phyloP scores from a whole-genome alignment of 495 filamentous ascomycete genomes.

The Trichoderma orchidacearum region DNA sequence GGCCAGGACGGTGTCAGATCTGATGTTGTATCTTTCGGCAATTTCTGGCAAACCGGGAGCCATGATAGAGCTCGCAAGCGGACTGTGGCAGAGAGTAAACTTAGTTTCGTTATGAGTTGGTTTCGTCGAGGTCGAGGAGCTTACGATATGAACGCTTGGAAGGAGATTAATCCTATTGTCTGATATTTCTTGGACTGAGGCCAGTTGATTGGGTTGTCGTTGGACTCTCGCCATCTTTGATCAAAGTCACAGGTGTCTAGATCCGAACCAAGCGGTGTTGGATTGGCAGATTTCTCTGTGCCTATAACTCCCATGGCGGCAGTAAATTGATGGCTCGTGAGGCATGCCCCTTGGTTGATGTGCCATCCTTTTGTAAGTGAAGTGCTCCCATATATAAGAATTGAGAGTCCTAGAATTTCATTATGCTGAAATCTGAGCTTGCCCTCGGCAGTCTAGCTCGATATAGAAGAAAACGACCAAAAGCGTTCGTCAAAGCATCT shows the following conservation, averaged over 20 bases:
- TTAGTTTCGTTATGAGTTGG: too few relatives aligned
- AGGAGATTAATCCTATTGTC: neutral
- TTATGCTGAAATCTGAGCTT: too few relatives aligned
- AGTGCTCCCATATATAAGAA: too few relatives aligned
- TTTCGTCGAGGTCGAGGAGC: neutral
- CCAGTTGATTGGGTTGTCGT: neutral
- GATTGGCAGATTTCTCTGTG: neutral
- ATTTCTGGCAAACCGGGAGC: neutral
- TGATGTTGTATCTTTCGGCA: conserved; percentile 22
- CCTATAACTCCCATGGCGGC: neutral
- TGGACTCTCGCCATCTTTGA: neutral
- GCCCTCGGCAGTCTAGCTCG: neutral
- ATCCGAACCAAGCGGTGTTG: neutral
- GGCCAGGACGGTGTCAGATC: conserved; percentile 35
- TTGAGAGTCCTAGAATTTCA: too few relatives aligned
- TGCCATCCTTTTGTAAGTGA: too few relatives aligned
- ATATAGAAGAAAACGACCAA: neutral
- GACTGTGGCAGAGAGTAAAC: neutral
- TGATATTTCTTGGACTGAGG: neutral
- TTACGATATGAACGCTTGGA: neutral
- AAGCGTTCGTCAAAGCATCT: too few relatives aligned
- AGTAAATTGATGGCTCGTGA: neutral
- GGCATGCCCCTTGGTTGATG: neutral
- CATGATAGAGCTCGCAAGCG: neutral
- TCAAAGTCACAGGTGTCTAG: neutral